A percentile compares a stretch with the other conserved stretches of the same genome.
phyloP scores from a whole-genome alignment of 306 rosid species.

The Lathyrus tuberosus region DNA sequence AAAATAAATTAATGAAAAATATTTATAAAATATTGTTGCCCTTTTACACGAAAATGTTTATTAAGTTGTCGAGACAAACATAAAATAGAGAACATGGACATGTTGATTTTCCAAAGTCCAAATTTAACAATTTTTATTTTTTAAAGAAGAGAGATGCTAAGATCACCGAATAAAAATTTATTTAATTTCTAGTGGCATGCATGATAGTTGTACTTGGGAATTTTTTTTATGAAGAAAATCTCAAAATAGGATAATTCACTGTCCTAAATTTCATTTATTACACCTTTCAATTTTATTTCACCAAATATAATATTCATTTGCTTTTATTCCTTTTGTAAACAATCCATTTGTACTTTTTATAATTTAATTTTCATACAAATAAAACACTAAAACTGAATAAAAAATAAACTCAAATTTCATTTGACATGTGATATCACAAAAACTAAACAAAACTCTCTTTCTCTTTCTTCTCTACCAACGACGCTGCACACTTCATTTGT shows the following conservation, averaged over 20 bases:
- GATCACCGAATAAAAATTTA: neutral
- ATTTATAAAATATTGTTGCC: no score
- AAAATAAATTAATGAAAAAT: no score
- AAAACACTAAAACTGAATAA: no score
- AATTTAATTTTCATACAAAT: no score
- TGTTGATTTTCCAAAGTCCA: slow-evolving; percentile 4
- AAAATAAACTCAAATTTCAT: no score
- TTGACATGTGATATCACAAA: neutral
- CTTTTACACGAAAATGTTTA: neutral
- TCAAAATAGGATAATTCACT: neutral
- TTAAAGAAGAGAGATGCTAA: neutral
- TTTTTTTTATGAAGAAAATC: neutral
- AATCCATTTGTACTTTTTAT: no score
- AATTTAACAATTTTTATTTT: neutral
- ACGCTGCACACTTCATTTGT: slow-evolving; percentile 6
- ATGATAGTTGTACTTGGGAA: slow-evolving; percentile 11
- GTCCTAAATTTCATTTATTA: no score
- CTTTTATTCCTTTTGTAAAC: no score
- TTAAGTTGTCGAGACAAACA: neutral
- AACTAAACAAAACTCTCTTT: neutral
- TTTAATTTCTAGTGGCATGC: neutral
- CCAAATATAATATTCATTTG: no score
- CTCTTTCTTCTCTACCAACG: neutral
- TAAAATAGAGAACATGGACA: neutral
- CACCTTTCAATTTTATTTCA: no score